phyloP scores from a whole-genome alignment of 2,329 filamentous ascomycete genomes.

The Fusarium miscanthi region DNA sequence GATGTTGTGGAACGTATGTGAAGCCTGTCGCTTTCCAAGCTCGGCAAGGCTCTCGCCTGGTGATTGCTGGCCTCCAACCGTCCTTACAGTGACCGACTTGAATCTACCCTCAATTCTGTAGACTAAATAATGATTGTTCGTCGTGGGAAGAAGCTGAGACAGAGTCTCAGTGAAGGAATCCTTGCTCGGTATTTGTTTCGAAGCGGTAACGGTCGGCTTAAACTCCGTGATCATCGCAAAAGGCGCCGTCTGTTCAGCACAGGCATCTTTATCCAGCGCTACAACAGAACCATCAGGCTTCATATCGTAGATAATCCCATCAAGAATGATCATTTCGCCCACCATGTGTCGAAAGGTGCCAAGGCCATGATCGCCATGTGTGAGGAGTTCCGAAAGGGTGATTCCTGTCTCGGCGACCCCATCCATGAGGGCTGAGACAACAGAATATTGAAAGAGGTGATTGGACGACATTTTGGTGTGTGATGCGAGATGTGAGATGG shows the following conservation, averaged over 20 bases:
- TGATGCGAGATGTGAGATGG: background rate
- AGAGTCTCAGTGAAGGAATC: background rate
- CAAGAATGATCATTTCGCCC: constrained; percentile 38
- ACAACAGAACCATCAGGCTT: constrained; percentile 24
- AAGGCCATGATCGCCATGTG: constrained; percentile 27
- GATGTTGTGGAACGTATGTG: constrained; percentile 2
- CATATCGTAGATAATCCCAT: constrained; percentile 30
- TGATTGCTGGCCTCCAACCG: constrained; percentile 13
- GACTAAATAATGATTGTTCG: constrained; percentile 19
- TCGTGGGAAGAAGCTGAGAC: constrained; percentile 2
- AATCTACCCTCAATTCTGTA: constrained; percentile 16
- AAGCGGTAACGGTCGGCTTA: background rate
- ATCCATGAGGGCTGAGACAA: constrained; percentile 38
- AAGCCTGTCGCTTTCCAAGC: constrained; percentile 27
- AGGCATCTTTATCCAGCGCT: background rate
- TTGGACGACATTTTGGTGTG: constrained; percentile 20
- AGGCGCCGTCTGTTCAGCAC: background rate
- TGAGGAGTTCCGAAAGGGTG: constrained; percentile 18
- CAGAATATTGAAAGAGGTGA: constrained; percentile 32
- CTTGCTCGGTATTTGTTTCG: constrained; percentile 1
- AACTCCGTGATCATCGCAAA: constrained; percentile 28
- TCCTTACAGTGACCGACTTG: constrained; percentile 19
- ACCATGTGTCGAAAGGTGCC: constrained; percentile 39
- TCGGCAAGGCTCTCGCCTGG: constrained; percentile 26
- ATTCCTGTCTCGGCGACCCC: constrained; percentile 34